Evolutionary conservation across 179 eudicot species (phyloP).

Genomic region (Vitellaria paradoxa): DNA sequence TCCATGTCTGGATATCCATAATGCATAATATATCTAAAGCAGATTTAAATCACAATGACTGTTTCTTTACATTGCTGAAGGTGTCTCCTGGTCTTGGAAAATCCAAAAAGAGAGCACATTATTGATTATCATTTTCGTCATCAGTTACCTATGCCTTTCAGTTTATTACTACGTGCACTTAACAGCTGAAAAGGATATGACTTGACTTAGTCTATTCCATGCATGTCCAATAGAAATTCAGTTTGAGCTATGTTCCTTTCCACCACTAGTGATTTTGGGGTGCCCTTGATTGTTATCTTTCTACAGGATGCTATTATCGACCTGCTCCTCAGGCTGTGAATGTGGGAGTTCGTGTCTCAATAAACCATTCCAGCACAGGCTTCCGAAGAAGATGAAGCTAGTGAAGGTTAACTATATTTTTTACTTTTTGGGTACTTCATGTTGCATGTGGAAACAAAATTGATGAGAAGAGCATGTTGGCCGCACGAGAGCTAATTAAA

Average conservation of each 20-base stretch:
- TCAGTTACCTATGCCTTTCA: background rate
- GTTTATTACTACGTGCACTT: constrained; percentile 7
- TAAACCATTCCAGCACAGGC: constrained; percentile 89
- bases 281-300: constrained; percentile 9
- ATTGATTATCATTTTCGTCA: too few species aligned
- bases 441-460: background rate
- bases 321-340: constrained; percentile 91
- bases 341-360: constrained; percentile 82
- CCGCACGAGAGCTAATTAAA: background rate
- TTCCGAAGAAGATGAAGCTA: constrained; percentile 72
- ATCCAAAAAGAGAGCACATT: background rate
- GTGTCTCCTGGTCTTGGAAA: background rate
- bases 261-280: background rate
- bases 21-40: background rate
- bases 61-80: constrained; percentile 1
- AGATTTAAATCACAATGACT: background rate
- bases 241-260: background rate
- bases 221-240: too few species aligned
- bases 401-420: constrained; percentile 50
- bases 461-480: background rate
- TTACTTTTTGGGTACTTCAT: background rate
- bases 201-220: background rate
- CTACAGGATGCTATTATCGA: constrained; percentile 83
- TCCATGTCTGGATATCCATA: background rate
- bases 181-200: background rate